Evolutionary conservation across 2,329 filamentous ascomycete species (phyloP).

Genomic region (Epichloe gansuensis): DNA sequence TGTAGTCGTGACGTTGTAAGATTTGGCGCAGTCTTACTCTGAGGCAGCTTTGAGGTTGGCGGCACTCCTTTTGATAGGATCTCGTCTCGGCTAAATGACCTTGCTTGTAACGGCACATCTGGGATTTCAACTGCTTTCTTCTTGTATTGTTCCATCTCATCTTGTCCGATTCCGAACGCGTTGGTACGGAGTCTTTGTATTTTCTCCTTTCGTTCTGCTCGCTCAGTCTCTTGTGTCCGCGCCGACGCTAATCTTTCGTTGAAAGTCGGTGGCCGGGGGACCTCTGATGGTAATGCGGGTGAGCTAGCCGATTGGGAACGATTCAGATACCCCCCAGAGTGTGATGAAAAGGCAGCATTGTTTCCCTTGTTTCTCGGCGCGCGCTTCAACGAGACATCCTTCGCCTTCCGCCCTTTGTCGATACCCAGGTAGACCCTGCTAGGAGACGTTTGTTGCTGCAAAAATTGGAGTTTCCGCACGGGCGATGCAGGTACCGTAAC

Average conservation of each 20-base stretch:
- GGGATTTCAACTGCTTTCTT: slow-evolving; percentile 42
- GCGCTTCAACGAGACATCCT: slow-evolving; percentile 73
- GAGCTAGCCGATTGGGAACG: slow-evolving; percentile 28
- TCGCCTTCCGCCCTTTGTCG: slow-evolving; percentile 70
- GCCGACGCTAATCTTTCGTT: slow-evolving; percentile 74
- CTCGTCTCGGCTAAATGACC: slow-evolving; percentile 51
- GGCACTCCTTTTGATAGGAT: slow-evolving; percentile 29
- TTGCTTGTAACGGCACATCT: slow-evolving; percentile 31
- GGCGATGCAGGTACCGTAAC: slow-evolving; percentile 68
- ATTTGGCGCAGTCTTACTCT: slow-evolving; percentile 31
- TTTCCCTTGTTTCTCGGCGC: slow-evolving; percentile 37
- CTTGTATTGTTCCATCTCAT: slow-evolving; percentile 49
- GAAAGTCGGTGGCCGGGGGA: slow-evolving; percentile 46
- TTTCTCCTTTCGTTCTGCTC: slow-evolving; percentile 36
- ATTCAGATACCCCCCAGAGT: slow-evolving; percentile 29
- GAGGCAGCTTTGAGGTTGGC: slow-evolving; percentile 19
- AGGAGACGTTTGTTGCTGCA: slow-evolving; percentile 54
- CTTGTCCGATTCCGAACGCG: slow-evolving; percentile 42
- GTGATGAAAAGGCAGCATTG: slow-evolving; percentile 9
- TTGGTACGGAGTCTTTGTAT: slow-evolving; percentile 40
- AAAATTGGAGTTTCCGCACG: slow-evolving; percentile 44
- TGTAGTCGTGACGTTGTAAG: slow-evolving; percentile 10
- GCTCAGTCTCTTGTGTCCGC: slow-evolving; percentile 39
- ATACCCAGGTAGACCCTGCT: slow-evolving; percentile 73
- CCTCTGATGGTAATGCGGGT: slow-evolving; percentile 13